Conservation (phyloP, 768 basidiomycete genomes). For the Tephrocybe sp. region DNA sequence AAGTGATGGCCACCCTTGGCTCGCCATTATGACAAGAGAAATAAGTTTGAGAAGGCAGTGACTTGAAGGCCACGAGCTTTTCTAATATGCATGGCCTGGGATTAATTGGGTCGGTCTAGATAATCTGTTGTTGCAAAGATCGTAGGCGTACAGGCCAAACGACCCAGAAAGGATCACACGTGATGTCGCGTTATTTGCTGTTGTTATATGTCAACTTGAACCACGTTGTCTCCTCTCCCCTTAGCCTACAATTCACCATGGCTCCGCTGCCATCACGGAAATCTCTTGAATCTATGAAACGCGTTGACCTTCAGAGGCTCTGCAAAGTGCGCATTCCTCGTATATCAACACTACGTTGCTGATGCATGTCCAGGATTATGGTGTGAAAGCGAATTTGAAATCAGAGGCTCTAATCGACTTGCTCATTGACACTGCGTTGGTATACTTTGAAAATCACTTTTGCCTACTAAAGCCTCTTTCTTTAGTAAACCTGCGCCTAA, state of each 20-base stretch:
- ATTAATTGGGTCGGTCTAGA: too few species aligned
- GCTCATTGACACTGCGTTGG: slow-evolving; percentile 56
- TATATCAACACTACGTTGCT: slow-evolving; percentile 4
- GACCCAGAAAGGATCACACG: slow-evolving; percentile 15
- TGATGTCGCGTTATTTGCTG: slow-evolving; percentile 22
- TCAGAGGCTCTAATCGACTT: slow-evolving; percentile 76
- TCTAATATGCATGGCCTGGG: too few species aligned
- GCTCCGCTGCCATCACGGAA: slow-evolving; percentile 38
- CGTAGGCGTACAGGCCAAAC: too few species aligned
- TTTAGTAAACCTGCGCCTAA: slow-evolving; percentile 16
- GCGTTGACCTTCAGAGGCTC: slow-evolving; percentile 52
- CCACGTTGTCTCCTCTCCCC: slow-evolving; percentile 16
- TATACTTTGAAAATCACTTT: slow-evolving; percentile 10
- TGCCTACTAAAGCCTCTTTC: not conserved
- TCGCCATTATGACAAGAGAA: too few species aligned
- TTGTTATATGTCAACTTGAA: slow-evolving; percentile 18
- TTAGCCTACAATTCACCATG: slow-evolving; percentile 30
- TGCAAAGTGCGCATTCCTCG: slow-evolving; percentile 55
- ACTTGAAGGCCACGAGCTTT: too few species aligned
- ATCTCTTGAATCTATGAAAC: slow-evolving; percentile 43
- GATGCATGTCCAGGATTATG: slow-evolving; percentile 55
- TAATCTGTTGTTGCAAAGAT: too few species aligned
- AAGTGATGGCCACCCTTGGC: too few species aligned
- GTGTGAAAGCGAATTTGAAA: slow-evolving; percentile 81
- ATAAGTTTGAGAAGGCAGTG: too few species aligned